Conservation (phyloP, 169 alveolate genomes). For the Miamiensis avidus region DNA sequence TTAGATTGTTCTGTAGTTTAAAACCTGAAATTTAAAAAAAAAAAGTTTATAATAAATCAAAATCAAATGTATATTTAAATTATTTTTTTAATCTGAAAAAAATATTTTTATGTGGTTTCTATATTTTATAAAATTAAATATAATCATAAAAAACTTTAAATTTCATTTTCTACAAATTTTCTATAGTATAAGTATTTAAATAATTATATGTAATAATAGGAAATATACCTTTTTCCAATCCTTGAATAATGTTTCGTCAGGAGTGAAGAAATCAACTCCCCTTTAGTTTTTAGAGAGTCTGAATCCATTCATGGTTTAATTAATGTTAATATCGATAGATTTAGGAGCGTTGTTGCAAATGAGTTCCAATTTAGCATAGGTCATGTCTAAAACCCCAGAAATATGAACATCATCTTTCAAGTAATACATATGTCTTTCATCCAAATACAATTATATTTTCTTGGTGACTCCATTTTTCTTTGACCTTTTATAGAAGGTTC, state of each 20-base stretch:
- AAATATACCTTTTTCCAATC: conserved; percentile 17
- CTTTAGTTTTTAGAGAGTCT: conserved; percentile 9
- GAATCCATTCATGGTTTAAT: conserved; percentile 17
- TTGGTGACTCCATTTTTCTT: conserved; percentile 12
- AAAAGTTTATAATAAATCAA: too few species aligned
- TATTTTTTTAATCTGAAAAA: too few species aligned
- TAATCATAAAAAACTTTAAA: too few species aligned
- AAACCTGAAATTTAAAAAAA: neutral
- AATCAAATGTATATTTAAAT: too few species aligned
- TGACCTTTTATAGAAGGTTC: conserved; percentile 15
- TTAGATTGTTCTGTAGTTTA: conserved; percentile 18
- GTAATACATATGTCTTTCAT: conserved; percentile 10
- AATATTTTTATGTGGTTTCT: too few species aligned
- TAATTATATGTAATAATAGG: too few species aligned
- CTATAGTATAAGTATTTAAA: too few species aligned
- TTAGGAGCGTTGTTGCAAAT: neutral
- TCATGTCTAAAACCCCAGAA: conserved; percentile 11
- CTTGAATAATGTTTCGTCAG: conserved; percentile 1
- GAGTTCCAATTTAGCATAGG: conserved; percentile 15
- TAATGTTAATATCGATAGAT: neutral
- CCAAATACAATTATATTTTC: neutral
- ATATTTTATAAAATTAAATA: too few species aligned
- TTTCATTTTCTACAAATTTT: too few species aligned
- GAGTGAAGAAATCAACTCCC: conserved; percentile 6
- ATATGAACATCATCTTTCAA: neutral